These are phyloP conservation scores for Daldinia loculata DNA, from an alignment of 495 filamentous ascomycete species.

Conservation along the genomic window DNA sequence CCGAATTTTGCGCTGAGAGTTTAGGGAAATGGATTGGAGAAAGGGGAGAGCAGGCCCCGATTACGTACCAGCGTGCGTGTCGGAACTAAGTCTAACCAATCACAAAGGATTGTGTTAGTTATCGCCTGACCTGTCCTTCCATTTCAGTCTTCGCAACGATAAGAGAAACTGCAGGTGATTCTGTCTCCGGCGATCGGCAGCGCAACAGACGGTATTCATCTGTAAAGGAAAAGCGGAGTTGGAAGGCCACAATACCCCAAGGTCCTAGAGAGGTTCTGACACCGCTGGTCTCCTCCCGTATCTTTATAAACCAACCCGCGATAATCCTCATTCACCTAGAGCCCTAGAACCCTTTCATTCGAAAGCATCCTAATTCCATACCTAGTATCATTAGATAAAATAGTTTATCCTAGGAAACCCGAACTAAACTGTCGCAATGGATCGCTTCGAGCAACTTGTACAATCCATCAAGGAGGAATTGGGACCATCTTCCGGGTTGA, in stretches of 20 bases:
- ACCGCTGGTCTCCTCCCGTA: constrained; percentile 22
- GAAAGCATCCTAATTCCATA: constrained; percentile 11
- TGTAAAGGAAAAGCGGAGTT: constrained; percentile 37
- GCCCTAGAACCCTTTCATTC: neutral
- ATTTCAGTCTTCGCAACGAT: constrained; percentile 21
- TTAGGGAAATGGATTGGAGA: constrained; percentile 2
- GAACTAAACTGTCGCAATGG: constrained; percentile 29
- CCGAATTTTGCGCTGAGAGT: neutral
- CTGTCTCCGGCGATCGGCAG: constrained; percentile 36
- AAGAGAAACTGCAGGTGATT: constrained; percentile 35
- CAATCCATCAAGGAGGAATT: constrained; percentile 73
- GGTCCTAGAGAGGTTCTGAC: constrained; percentile 14
- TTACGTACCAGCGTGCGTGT: constrained; percentile 29
- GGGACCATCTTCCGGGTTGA: constrained; percentile 79
- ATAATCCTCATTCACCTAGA: constrained; percentile 26
- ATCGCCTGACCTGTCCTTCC: constrained; percentile 29
- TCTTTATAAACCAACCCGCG: constrained; percentile 16
- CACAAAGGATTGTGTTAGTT: constrained; percentile 23
- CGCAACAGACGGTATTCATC: constrained; percentile 14
- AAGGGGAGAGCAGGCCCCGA: constrained; percentile 5
- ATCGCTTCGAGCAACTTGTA: constrained; percentile 77
- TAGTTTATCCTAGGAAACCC: constrained; percentile 3
- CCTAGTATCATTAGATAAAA: constrained; percentile 9
- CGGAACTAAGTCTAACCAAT: constrained; percentile 28
- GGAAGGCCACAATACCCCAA: constrained; percentile 5